phyloP scores from a whole-genome alignment of 2,329 filamentous ascomycete genomes.

The Neopestalotiopsis sp. region DNA sequence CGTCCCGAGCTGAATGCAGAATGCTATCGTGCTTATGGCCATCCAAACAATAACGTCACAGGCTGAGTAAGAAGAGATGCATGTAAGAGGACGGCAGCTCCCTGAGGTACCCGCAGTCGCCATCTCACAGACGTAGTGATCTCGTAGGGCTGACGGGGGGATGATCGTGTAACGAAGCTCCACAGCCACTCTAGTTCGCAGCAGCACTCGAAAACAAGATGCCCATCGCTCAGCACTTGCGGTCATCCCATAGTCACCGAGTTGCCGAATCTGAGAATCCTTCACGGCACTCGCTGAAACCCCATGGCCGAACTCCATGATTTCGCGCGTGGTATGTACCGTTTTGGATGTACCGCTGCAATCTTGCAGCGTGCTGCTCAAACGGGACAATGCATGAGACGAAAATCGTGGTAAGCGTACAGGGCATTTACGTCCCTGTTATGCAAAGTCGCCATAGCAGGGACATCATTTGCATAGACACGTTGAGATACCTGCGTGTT shows the following conservation, averaged over 20 bases:
- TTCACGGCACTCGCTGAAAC: background rate
- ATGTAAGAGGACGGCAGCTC: constrained; percentile 5
- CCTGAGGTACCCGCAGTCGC: constrained; percentile 14
- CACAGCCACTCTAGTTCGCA: background rate
- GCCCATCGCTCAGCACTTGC: background rate
- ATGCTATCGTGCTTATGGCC: background rate
- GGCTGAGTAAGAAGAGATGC: constrained; percentile 5
- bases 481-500: no score
- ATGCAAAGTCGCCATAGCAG: no score
- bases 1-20: background rate
- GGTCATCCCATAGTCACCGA: background rate
- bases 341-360: background rate
- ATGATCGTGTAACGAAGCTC: constrained; percentile 13
- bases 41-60: background rate
- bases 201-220: background rate
- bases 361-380: background rate
- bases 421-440: no score
- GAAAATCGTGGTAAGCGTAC: no score
- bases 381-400: no score
- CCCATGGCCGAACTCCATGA: background rate
- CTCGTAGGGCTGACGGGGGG: constrained; percentile 14
- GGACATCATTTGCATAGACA: no score
- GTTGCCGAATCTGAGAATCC: background rate
- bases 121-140: constrained; percentile 11
- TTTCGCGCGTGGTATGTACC: background rate